These are phyloP conservation scores for Aspergillus sergii DNA, from an alignment of 2,329 filamentous ascomycete genomes.

Conservation along the genomic window DNA sequence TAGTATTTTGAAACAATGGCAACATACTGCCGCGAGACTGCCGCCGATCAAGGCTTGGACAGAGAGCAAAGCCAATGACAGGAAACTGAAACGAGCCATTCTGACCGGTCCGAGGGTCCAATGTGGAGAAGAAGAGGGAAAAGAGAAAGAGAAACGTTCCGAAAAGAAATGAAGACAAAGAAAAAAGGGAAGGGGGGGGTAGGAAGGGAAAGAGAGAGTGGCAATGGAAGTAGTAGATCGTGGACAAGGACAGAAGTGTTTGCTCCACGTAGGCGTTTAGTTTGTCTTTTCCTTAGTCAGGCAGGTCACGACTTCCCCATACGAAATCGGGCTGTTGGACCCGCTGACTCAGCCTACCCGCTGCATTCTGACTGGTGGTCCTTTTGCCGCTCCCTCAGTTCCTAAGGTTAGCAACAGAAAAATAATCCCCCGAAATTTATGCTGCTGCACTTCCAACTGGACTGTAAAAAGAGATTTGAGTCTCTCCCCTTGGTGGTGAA, in stretches of 20 bases:
- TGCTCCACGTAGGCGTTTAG: slow-evolving; percentile 31
- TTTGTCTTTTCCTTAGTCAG: slow-evolving; percentile 1
- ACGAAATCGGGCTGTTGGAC: neutral
- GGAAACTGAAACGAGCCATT: slow-evolving; percentile 76
- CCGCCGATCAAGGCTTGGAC: slow-evolving; percentile 67
- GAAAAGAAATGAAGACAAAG: slow-evolving; percentile 8
- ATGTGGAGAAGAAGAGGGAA: slow-evolving; percentile 21
- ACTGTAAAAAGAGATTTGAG: neutral
- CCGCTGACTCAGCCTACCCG: slow-evolving; percentile 22
- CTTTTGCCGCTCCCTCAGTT: neutral
- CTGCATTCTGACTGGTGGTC: neutral
- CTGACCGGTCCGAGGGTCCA: slow-evolving; percentile 29
- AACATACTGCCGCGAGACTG: slow-evolving; percentile 63
- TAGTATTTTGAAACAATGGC: neutral
- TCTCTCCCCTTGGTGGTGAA: neutral
- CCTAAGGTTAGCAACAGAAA: neutral
- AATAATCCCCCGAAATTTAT: neutral
- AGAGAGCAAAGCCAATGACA: slow-evolving; percentile 71
- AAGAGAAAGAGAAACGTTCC: slow-evolving; percentile 15
- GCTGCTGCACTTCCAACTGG: neutral
- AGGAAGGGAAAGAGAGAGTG: slow-evolving; percentile 9
- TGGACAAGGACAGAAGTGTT: slow-evolving; percentile 6
- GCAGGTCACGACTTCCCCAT: slow-evolving; percentile 16
- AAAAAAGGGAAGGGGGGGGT: slow-evolving; percentile 7
- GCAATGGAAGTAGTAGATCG: neutral